phyloP scores from a whole-genome alignment of 1,284 basidiomycete genomes.

The Fomitopsis palustris region DNA sequence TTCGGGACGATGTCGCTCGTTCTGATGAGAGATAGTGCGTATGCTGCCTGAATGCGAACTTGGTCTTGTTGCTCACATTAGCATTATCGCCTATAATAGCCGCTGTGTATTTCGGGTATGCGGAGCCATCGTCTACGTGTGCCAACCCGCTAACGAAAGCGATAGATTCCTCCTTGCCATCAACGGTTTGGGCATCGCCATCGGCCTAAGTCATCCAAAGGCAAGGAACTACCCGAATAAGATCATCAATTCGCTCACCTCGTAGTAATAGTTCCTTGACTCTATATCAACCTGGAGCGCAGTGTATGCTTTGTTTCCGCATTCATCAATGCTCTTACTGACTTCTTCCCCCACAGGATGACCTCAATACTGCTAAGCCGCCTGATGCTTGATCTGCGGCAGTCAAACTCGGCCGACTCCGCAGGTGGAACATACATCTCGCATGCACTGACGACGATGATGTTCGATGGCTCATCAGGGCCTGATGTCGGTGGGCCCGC shows the following conservation, averaged over 20 bases:
- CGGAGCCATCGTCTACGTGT: not conserved
- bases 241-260: not conserved
- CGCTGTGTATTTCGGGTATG: not conserved
- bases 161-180: not conserved
- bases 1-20: not conserved
- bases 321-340: not conserved
- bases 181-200: not conserved
- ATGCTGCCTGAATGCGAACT: not conserved
- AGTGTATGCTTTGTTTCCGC: not conserved
- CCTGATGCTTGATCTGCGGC: not conserved
- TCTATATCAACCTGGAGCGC: not conserved
- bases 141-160: not conserved
- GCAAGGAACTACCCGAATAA: not conserved
- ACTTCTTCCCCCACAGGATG: not conserved
- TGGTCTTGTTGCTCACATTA: not conserved
- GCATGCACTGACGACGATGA: not conserved
- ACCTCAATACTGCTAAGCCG: not conserved
- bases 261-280: not conserved
- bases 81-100: not conserved
- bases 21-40: conserved; percentile 1
- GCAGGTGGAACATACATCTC: not conserved
- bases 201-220: not conserved
- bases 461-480: not conserved
- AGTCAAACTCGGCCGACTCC: not conserved
- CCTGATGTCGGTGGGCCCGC: no score